Percentiles rank a stretch among this genome's conserved stretches.
These are phyloP conservation scores for Moesziomyces sp. DNA, from an alignment of 1,284 basidiomycete species.

Conservation along the genomic window DNA sequence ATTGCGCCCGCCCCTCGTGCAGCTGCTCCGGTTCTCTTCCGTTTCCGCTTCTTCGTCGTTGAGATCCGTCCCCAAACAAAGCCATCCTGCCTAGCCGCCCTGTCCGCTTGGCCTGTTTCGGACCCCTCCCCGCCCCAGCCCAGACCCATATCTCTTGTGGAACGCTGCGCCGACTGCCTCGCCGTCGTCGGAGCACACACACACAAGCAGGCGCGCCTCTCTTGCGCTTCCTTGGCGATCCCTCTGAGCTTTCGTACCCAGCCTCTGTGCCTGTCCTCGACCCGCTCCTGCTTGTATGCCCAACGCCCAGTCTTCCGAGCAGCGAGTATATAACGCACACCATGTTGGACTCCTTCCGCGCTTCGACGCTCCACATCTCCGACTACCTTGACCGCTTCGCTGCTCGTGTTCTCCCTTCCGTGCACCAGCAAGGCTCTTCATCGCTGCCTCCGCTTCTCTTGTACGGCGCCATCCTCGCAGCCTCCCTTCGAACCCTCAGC, in stretches of 20 bases:
- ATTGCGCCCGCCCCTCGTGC: conserved; percentile 14
- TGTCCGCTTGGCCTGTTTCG: neutral
- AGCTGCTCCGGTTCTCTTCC: neutral
- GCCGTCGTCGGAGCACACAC: too few species aligned
- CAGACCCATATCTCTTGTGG: too few species aligned
- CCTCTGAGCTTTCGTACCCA: neutral
- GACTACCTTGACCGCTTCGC: conserved; percentile 27
- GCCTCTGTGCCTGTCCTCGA: neutral
- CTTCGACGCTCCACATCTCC: conserved; percentile 15
- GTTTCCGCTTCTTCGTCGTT: neutral
- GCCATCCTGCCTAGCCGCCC: too few species aligned
- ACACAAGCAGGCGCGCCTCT: neutral
- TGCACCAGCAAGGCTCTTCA: conserved; percentile 1
- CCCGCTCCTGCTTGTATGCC: neutral
- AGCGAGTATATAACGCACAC: conserved; percentile 15
- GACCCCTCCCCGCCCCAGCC: neutral
- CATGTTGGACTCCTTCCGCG: conserved; percentile 26
- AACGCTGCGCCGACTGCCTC: too few species aligned
- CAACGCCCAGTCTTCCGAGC: neutral
- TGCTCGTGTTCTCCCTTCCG: conserved; percentile 4
- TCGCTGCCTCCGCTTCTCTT: conserved; percentile 13
- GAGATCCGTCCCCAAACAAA: neutral
- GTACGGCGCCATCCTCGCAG: conserved; percentile 23
- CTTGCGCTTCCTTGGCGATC: neutral
- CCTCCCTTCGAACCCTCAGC: conserved; percentile 17